Base-by-base conservation (phyloP, 2,329 filamentous ascomycete species). In the Davidsoniella virescens region DNA sequence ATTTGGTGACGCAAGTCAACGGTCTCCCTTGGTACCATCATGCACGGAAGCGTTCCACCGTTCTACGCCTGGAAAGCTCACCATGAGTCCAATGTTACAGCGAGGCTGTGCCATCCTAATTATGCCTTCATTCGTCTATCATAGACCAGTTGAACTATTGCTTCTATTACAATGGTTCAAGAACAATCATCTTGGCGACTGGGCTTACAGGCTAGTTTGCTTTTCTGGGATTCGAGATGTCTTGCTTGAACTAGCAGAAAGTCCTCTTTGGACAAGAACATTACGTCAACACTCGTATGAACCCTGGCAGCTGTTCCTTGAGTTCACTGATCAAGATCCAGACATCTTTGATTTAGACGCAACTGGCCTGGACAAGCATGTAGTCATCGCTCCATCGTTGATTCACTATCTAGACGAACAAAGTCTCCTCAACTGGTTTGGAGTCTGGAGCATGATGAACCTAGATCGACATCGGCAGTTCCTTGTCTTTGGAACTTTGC, bases 361-460 rank as follows among this genome's bases (percentile, higher is more conserved):
- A 5, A n/a, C 29, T 7, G 2, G 18, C 5, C 10, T 6, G 29
- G 47, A 29, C 9, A 23, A 42, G 2, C 38, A n/a, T 8, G 14
- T 52, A 16, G 37, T 52, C 54, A 52, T 67, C 57, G 71, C 70
- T 0, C 67, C 69, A 12, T 56, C 63, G 3, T 59, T 55, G 1
- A 72, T 81, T 43, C 70, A 78, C 50, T 65, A 68, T 0, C 73
- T 75, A 50, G 76, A 81, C 54, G 78, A 82, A 57, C 72, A 78
- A 57, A 77, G 71, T 51, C 62, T 82, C 25, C 68, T 80, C 8
- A 75, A 78, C 54, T 80, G 74, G 71, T 81, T 79, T 58, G 75
- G 72, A 1, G 73, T 67, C 60, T 81, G 76, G 77, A 65, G 74
- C 0, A 62, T 66, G 29, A 53, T 60, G 50, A 68, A 70, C 26